Base-by-base conservation (phyloP, 2,329 filamentous ascomycete genomes). In the Curvularia spicifera region DNA sequence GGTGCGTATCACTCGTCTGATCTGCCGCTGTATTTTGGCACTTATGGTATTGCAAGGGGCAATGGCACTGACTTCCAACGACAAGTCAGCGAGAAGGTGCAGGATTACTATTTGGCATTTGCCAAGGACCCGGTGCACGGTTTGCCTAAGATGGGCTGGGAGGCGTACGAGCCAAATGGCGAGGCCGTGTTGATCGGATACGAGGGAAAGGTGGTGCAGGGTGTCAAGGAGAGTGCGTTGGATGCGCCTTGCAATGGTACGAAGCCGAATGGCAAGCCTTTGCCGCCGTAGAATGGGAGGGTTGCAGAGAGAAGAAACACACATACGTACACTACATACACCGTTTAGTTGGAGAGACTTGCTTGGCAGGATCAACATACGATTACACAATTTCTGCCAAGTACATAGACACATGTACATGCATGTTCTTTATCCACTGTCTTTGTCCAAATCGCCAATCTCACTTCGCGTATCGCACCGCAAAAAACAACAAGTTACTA, bases 101-200 rank as follows among this genome's bases (percentile, higher is more conserved):
- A 78, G 55, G 76, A 78, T 43, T 70, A 69, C 26, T 74, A 75
- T 62, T 33, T 76, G 20, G 73, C 72, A 1, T 79, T 79, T 63
- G 71, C 72, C 0, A 58, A 65, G 24, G 72, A 78, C 56, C 72
- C 75, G 1, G 59, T 64, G 13, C 60, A 65, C 5, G 70, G 71
- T 10, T 52, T 78, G 44, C 65, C 68, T 10, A 65, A 65, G 31
- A 29, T 71, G 53, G 76, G 74, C 0, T 79, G 76, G 76, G 42
- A 69, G 1, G 57, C 56, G n/a, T 78, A 76, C 53, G 62, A 64
- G 50, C 59, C 66, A 2, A 60, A 58, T 42, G 71, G 67, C 2
- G 59, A 70, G 46, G 68, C 58, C 2, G 60, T 70, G 18, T 50
- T 74, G 35, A 59, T 73, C 64, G 70, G 66, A 1, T 56, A 57